Conservation (phyloP, 2,329 filamentous ascomycete genomes). For the Mollisia scopiformis region DNA sequence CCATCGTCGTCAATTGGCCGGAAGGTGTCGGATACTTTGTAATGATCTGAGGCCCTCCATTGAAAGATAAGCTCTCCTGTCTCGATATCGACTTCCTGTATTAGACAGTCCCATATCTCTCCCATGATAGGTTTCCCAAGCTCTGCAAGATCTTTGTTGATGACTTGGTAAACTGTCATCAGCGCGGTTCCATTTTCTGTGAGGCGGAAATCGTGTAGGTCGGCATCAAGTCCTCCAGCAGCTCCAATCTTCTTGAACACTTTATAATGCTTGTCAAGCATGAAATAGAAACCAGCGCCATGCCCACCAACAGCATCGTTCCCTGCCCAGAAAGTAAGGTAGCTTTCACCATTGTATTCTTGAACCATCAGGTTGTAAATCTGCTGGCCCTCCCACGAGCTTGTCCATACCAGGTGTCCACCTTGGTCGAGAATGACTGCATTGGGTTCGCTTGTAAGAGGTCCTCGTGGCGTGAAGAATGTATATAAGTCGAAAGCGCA, state of each 20-base stretch:
- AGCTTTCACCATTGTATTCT: slow-evolving; percentile 44
- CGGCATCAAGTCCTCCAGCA: slow-evolving; percentile 41
- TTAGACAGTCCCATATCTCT: slow-evolving; percentile 15
- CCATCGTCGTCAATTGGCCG: neutral
- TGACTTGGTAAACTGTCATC: slow-evolving; percentile 44
- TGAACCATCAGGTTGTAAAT: slow-evolving; percentile 51
- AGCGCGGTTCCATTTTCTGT: slow-evolving; percentile 46
- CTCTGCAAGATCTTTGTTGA: slow-evolving; percentile 41
- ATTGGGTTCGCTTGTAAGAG: slow-evolving; percentile 37
- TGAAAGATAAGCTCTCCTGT: slow-evolving; percentile 51
- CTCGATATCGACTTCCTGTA: slow-evolving; percentile 50
- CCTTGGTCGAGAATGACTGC: slow-evolving; percentile 48
- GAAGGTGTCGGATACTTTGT: slow-evolving; percentile 18
- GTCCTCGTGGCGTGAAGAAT: slow-evolving; percentile 44
- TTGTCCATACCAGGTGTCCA: slow-evolving; percentile 50
- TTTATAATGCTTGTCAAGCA: slow-evolving; percentile 41
- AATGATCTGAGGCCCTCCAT: slow-evolving; percentile 47
- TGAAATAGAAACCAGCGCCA: slow-evolving; percentile 48
- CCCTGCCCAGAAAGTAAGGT: slow-evolving; percentile 54
- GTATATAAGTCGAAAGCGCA: slow-evolving; percentile 45
- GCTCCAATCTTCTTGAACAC: slow-evolving; percentile 42
- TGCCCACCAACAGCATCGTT: slow-evolving; percentile 49
- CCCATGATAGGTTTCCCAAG: slow-evolving; percentile 33
- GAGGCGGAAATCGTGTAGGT: slow-evolving; percentile 49
- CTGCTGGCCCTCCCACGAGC: slow-evolving; percentile 38